Conservation (phyloP, 768 basidiomycete species). For the Pulveroboletus sp. region DNA sequence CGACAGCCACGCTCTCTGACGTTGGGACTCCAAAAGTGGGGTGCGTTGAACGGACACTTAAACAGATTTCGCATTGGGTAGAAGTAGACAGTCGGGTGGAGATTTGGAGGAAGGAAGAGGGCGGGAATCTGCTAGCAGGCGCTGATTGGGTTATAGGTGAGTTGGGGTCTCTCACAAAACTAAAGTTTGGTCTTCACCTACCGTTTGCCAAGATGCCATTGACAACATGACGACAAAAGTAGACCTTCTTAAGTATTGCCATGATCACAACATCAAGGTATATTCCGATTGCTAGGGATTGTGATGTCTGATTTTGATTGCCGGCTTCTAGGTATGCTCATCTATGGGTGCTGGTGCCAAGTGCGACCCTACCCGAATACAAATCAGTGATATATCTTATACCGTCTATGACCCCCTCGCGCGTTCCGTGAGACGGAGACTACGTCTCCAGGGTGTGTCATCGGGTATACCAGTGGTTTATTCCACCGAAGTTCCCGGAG, state of each 20-base stretch:
- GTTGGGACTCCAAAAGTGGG: conserved; percentile 92
- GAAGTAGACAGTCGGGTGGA: conserved; percentile 80
- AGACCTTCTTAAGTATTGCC: conserved; percentile 86
- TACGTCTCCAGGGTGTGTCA: conserved; percentile 56
- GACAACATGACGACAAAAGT: conserved; percentile 98
- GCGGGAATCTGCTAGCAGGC: conserved; percentile 66
- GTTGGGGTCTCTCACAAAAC: conserved; percentile 14
- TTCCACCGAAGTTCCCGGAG: conserved; percentile 88
- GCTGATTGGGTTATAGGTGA: conserved; percentile 92
- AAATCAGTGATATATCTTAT: conserved; percentile 89
- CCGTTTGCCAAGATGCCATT: conserved; percentile 68
- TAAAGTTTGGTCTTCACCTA: conserved; percentile 4
- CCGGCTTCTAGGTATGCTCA: conserved; percentile 67
- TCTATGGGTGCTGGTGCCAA: conserved; percentile 98
- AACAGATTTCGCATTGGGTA: conserved; percentile 78
- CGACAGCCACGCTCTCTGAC: conserved; percentile 81
- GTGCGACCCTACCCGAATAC: conserved; percentile 89
- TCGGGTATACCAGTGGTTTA: conserved; percentile 86
- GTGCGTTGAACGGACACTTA: conserved; percentile 64
- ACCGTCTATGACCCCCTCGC: conserved; percentile 96
- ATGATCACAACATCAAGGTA: conserved; percentile 74
- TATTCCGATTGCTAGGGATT: background rate
- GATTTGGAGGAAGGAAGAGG: conserved; percentile 82
- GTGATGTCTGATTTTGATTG: background rate
- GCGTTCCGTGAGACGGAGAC: conserved; percentile 76